Conservation (phyloP, 495 filamentous ascomycete species). For the Hypoxylon intermedium region DNA sequence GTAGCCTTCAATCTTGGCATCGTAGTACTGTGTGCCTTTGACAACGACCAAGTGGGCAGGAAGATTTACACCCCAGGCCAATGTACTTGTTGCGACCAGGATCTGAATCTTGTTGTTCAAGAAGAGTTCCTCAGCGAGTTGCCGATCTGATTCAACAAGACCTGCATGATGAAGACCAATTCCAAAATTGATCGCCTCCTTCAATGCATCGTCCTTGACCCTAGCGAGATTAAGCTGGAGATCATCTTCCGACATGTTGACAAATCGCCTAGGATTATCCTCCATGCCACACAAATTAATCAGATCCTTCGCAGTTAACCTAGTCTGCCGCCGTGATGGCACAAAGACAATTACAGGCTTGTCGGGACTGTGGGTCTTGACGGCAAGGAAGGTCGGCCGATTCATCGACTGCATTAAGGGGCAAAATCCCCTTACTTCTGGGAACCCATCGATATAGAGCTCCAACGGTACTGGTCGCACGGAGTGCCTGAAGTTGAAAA, state of each 20-base stretch:
- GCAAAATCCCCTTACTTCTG: slow-evolving; percentile 93
- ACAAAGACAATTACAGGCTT: slow-evolving; percentile 99
- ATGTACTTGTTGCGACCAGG: slow-evolving; percentile 92
- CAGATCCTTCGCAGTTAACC: slow-evolving; percentile 91
- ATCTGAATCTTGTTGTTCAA: slow-evolving; percentile 98
- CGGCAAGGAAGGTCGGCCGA: slow-evolving; percentile 92
- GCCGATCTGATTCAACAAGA: slow-evolving; percentile 90
- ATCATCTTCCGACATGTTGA: slow-evolving; percentile 94
- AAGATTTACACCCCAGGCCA: slow-evolving; percentile 98
- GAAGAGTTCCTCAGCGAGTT: slow-evolving; percentile 91
- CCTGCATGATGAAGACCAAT: slow-evolving; percentile 98
- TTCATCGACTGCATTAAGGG: slow-evolving; percentile 99
- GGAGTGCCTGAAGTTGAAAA: slow-evolving; percentile 99
- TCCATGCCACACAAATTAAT: slow-evolving; percentile 99
- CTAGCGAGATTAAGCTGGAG: slow-evolving; percentile 79
- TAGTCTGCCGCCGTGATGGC: slow-evolving; percentile 91
- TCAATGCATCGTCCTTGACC: slow-evolving; percentile 90
- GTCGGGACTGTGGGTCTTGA: slow-evolving; percentile 92
- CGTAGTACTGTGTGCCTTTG: slow-evolving; percentile 98
- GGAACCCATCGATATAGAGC: slow-evolving; percentile 97
- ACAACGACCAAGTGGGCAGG: slow-evolving; percentile 97
- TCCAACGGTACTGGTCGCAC: slow-evolving; percentile 95
- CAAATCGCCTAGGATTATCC: slow-evolving; percentile 91
- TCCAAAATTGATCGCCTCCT: slow-evolving; percentile 91
- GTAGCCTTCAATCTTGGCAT: slow-evolving; percentile 97